Evolutionary conservation across 2,329 filamentous ascomycete genomes (phyloP), one percentile per base, ranked within the genome.

Genomic region (Ceratocystis eucalypticola): DNA sequence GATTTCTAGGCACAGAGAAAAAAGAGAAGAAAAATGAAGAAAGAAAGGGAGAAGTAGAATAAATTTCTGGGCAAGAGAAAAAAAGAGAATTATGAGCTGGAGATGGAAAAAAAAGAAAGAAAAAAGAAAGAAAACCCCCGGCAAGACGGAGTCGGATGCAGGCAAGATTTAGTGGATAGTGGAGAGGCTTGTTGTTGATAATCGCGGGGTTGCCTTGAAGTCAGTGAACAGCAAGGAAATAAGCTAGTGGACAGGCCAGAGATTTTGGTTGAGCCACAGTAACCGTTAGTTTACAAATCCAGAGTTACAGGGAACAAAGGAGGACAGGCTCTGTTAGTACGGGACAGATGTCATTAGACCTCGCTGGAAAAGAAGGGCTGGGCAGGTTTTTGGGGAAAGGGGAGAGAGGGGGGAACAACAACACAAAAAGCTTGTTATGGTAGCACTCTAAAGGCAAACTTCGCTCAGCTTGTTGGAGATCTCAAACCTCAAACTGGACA

Each of bases 191-290:
- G 37, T 41, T 59, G 63, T 65, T 48, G 33, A 65, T 50, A 65
- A 65, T 65, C 63, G 63, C 63, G 63, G 63, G 63, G 63, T 65
- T 59, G 12, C 37, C 44, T 53, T 46, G 30, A 65, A 44, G 22
- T 45, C 20, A 48, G 17, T 48, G 48, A 25, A 22, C 3, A 53
- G 30, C 50, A 59, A 44, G 17, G 6, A 65, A 65, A 44, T 28
- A 64, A 65, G 55, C 55, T 59, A 59, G 28, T n/a, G 37, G 37
- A 15, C 37, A 41, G 37, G 37, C 55, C 25, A 59, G 55, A 28
- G 20, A 8, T 15, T 33, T 20, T 33, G 28, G 55, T 59, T 59
- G 25, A 59, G 55, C 55, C 55, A 59, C 55, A 37, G 55, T 59
- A 37, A 59, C 28, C 55, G 12, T 22, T 12, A 59, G 55, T 59